Conservation (phyloP, 2,329 filamentous ascomycete genomes). For the Hymenoscyphus occultus region DNA sequence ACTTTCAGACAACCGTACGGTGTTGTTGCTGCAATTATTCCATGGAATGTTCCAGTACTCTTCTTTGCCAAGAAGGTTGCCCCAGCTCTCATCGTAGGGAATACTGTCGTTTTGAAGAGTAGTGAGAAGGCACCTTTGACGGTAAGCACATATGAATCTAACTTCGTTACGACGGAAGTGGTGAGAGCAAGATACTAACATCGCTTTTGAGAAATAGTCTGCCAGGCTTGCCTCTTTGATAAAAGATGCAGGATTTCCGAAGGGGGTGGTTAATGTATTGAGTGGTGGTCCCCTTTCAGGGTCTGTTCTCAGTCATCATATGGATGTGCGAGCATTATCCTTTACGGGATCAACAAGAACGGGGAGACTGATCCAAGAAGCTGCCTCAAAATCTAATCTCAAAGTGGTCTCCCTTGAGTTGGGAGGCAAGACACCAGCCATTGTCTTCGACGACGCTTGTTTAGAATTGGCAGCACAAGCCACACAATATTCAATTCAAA, state of each 20-base stretch:
- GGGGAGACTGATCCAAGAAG: conserved; percentile 69
- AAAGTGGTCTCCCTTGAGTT: conserved; percentile 63
- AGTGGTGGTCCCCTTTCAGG: conserved; percentile 35
- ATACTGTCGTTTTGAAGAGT: conserved; percentile 59
- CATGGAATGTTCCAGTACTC: conserved; percentile 75
- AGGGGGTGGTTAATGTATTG: conserved; percentile 42
- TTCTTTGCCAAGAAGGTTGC: conserved; percentile 75
- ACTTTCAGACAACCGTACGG: conserved; percentile 71
- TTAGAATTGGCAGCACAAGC: conserved; percentile 59
- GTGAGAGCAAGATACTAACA: conserved; percentile 50
- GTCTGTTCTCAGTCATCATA: conserved; percentile 31
- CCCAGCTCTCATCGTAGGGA: conserved; percentile 59
- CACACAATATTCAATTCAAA: conserved; percentile 46
- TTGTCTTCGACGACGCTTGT: conserved; percentile 62
- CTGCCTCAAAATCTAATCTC: conserved; percentile 52
- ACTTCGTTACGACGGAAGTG: neutral
- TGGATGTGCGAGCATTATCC: conserved; percentile 42
- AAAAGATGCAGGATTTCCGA: conserved; percentile 42
- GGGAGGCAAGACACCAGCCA: conserved; percentile 59
- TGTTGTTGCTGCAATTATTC: conserved; percentile 70
- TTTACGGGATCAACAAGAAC: conserved; percentile 72
- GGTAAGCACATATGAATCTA: neutral
- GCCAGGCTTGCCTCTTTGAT: conserved; percentile 37
- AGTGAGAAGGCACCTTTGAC: conserved; percentile 64
- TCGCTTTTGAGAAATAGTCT: conserved; percentile 52